phyloP scores from a whole-genome alignment of 306 rosid species.

The Ormosia emarginata region DNA sequence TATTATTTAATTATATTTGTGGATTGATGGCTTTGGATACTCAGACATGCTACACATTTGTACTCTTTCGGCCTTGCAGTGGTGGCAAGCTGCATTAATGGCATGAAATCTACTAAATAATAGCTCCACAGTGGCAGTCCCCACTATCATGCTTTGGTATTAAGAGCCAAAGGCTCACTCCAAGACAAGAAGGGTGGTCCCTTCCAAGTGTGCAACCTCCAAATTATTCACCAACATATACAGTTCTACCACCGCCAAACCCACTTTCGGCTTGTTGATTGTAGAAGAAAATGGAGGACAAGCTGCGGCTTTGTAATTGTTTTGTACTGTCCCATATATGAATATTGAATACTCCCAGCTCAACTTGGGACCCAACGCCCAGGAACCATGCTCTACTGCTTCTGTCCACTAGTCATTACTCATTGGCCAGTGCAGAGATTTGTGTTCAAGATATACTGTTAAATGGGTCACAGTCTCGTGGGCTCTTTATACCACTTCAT shows the following conservation, averaged over 20 bases:
- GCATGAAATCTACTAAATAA: conserved; percentile 24
- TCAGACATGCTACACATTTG: conserved; percentile 27
- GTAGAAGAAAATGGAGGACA: neutral
- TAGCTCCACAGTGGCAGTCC: neutral
- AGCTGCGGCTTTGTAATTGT: neutral
- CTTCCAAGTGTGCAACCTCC: neutral
- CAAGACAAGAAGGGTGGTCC: conserved; percentile 11
- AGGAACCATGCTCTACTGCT: neutral
- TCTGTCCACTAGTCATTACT: neutral
- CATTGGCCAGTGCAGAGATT: neutral
- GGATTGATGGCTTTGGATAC: conserved; percentile 40
- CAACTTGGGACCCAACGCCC: neutral
- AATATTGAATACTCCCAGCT: neutral
- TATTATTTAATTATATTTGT: neutral
- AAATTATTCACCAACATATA: neutral
- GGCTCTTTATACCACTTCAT: no score
- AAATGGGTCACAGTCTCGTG: neutral
- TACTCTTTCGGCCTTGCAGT: conserved; percentile 30
- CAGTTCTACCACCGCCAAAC: neutral
- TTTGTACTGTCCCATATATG: neutral
- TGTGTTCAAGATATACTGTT: neutral
- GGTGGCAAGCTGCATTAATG: conserved; percentile 13
- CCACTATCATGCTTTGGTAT: neutral
- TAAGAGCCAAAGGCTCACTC: neutral
- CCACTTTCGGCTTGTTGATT: neutral